Conservation (phyloP, 1,284 basidiomycete species). For the Veloboletus limbatus region DNA sequence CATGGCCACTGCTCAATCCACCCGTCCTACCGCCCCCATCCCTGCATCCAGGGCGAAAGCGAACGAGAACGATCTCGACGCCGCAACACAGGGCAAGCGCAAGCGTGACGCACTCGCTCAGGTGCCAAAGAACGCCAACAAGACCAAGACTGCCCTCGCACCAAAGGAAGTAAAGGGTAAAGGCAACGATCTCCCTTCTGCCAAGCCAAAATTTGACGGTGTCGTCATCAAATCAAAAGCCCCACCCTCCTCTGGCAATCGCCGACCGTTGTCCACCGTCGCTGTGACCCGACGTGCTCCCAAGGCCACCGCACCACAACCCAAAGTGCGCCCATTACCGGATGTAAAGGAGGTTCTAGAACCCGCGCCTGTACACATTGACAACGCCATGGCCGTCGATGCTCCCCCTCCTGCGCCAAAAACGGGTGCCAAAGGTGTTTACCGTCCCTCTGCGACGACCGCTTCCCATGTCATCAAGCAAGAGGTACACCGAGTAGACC, state of each 20-base stretch:
- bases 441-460: conserved; percentile 11
- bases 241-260: conserved; percentile 32
- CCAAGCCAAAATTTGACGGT: conserved; percentile 49
- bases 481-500: conserved; percentile 30
- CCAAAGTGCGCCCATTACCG: conserved; percentile 24
- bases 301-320: conserved; percentile 22
- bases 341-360: conserved; percentile 38
- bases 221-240: conserved; percentile 50
- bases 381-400: conserved; percentile 64
- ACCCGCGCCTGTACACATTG: conserved; percentile 31
- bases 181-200: conserved; percentile 38
- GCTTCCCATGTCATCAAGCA: conserved; percentile 25
- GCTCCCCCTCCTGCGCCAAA: conserved; percentile 2
- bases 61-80: conserved; percentile 42
- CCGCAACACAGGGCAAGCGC: conserved; percentile 53
- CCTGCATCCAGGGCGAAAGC: conserved; percentile 52
- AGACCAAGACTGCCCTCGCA: conserved; percentile 38
- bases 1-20: conserved; percentile 39
- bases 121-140: conserved; percentile 52
- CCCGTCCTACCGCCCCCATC: conserved; percentile 46
- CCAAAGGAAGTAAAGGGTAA: conserved; percentile 42
- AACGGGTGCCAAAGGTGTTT: conserved; percentile 1
- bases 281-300: conserved; percentile 32
- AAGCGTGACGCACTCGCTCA: conserved; percentile 75
- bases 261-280: conserved; percentile 41